phyloP scores from a whole-genome alignment of 805 yeast species.

The Lipomyces lipofer region DNA sequence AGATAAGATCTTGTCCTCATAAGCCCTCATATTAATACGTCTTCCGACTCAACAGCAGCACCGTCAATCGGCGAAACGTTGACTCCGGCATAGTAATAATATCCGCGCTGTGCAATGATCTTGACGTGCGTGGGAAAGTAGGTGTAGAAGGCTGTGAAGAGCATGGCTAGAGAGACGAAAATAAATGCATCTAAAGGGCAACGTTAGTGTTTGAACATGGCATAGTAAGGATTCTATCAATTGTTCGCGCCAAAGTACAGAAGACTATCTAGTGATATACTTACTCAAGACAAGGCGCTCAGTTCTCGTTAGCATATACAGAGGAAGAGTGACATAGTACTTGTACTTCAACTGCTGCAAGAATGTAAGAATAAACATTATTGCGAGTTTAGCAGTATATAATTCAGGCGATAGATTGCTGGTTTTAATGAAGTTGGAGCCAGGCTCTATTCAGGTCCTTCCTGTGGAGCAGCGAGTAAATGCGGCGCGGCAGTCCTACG shows the following conservation, averaged over 20 bases:
- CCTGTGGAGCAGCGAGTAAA: too few species aligned
- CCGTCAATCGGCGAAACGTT: neutral
- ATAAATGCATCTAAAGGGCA: slow-evolving; percentile 18
- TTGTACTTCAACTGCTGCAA: slow-evolving; percentile 21
- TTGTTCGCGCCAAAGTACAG: too few species aligned
- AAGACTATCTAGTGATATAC: too few species aligned
- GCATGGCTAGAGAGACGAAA: slow-evolving; percentile 20
- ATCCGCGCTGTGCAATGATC: slow-evolving; percentile 28
- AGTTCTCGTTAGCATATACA: slow-evolving; percentile 22
- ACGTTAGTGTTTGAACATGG: neutral
- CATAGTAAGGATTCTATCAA: too few species aligned
- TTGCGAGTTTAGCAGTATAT: neutral
- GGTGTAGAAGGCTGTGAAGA: slow-evolving; percentile 21
- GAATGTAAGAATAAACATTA: slow-evolving; percentile 13
- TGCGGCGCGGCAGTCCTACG: too few species aligned
- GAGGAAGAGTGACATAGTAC: slow-evolving; percentile 29
- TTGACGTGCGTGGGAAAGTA: slow-evolving; percentile 29
- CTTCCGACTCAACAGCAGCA: neutral
- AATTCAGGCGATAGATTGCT: too few species aligned
- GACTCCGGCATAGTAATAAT: slow-evolving; percentile 26
- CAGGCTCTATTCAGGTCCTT: too few species aligned
- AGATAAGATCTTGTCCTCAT: too few species aligned
- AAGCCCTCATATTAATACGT: too few species aligned
- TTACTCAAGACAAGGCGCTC: slow-evolving; percentile 27
- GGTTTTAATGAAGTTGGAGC: too few species aligned